Evolutionary conservation across 495 filamentous ascomycete genomes (phyloP), one percentile per base, ranked within the genome.

Genomic region (Letharia columbiana): DNA sequence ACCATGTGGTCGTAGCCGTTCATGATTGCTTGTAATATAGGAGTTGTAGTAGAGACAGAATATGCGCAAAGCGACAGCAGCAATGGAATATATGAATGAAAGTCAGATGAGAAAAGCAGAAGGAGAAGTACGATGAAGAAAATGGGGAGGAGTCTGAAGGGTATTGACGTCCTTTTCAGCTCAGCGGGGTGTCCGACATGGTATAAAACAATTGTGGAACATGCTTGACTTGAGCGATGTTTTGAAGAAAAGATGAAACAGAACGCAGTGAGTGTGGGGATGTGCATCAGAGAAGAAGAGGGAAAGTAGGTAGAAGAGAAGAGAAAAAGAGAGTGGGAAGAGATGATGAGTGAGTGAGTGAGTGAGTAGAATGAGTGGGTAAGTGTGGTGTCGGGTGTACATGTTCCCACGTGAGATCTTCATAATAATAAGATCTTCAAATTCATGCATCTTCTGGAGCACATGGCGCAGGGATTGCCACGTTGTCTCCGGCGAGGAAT

Each of bases 1-100:
- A 80, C 80, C 75, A 85, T 83, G 68, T 81, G 82, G 71, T 87
- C 84, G 76, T 84, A 89, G 73, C 83, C 81, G 71, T 87, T 82
- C 82, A 88, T 86, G 15, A 44, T 60, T 58, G 20, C 47, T n/a
- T 6, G n/a, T 28, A 28, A 59, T 33, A n/a, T 61, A 45, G 41
- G 15, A 42, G 44, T 59, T 40, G 58, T 61, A 66, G 58, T 28
- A 28, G 1, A 28, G 64, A 66, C 64, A 17, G 58, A 54, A 61
- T 54, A 47, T 39, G 15, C 56, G 8, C 23, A 52, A 41, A 11
- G 57, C 44, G 44, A 47, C 13, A 56, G 45, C 40, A 35, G 49
- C 33, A 3, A 44, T 31, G 12, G 44, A 60, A n/a, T 15, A 10
- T 31, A 47, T 28, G 41, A 65, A 60, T 45, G 52, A 59, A 15